Evolutionary conservation across 345 rosid species (phyloP), one percentile per base, ranked within the genome.

Genomic region (Cardamine chenopodiifolia): DNA sequence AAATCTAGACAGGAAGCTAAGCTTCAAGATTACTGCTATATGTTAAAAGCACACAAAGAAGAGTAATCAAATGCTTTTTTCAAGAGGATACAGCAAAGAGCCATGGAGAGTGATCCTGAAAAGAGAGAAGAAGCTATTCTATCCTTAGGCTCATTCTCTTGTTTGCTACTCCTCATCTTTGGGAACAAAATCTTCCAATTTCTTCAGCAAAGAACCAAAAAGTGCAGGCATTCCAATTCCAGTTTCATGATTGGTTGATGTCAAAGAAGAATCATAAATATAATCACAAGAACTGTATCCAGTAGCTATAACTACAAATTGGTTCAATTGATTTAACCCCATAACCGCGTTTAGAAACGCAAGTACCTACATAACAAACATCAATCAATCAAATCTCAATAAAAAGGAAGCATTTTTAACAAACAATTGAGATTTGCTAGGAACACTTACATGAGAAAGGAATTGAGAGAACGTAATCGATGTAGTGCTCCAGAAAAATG

Each of bases 21-120:
- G 54, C 55, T 48, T 28, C 2, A 29, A 54, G 49, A 44, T n/a
- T 3, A 55, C 3, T 31, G 34, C 6, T 14, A 66, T 15, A 35
- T 44, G 50, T 8, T 22, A 52, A 2, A 13, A 13, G 17, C 13
- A 39, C 5, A 39, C 17, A 62, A 28, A 44, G 49, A 44, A 44
- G 49, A 42, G 32, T 34, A 28, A 42, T 23, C 8, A 22, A 59
- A 35, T 62, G 6, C 31, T 28, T 11, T 39, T 8, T 25, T 10
- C 52, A 49, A 0, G 7, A 87, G 97, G 97, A 94, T 94, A 94
- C 97, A 92, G 74, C 97, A 92, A 74, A 92, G 97, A 72, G 99
- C 96, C 96, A 90, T 90, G 54, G 99, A 94, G 72, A 92, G 82
- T 47, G 99, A 86, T 25, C 97, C 99, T 1, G 99, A 92, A 60